phyloP scores from a whole-genome alignment of 106 monocot species.

The Phalaenopsis aphrodite region DNA sequence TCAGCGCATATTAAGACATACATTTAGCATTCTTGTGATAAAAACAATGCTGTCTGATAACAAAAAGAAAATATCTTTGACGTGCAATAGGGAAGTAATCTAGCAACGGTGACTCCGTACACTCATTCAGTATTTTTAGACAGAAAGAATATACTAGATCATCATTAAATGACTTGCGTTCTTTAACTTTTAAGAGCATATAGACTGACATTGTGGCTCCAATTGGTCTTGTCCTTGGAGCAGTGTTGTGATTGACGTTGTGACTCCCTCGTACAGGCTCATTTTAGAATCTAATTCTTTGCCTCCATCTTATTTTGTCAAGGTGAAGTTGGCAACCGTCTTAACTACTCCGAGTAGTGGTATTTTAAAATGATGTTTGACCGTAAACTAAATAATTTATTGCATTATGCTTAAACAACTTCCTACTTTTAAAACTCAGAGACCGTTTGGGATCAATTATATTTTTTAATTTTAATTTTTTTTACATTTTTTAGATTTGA shows the following conservation, averaged over 20 bases:
- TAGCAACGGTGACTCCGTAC: constrained; percentile 21
- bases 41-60: background rate
- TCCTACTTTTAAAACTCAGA: background rate
- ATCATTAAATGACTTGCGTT: constrained; percentile 31
- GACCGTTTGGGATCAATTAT: too few species aligned
- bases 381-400: constrained; percentile 34
- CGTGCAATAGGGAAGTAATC: constrained; percentile 38
- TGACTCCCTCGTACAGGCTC: constrained; percentile 57
- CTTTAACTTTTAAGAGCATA: constrained; percentile 22
- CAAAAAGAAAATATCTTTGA: background rate
- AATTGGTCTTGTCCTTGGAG: constrained; percentile 83
- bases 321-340: constrained; percentile 17
- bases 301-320: constrained; percentile 22
- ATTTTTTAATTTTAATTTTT: too few species aligned
- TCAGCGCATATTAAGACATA: background rate
- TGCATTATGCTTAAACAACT: constrained; percentile 37
- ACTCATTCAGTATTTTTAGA: constrained; percentile 29
- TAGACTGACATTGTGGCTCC: constrained; percentile 16
- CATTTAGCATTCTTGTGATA: background rate
- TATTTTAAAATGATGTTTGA: constrained; percentile 50
- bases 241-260: constrained; percentile 45
- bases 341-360: constrained; percentile 42
- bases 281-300: constrained; percentile 63
- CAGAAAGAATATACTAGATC: constrained; percentile 47
- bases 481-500: too few species aligned